Conservation (phyloP, 2,329 filamentous ascomycete species). For the Cordyceps fumosorosea region DNA sequence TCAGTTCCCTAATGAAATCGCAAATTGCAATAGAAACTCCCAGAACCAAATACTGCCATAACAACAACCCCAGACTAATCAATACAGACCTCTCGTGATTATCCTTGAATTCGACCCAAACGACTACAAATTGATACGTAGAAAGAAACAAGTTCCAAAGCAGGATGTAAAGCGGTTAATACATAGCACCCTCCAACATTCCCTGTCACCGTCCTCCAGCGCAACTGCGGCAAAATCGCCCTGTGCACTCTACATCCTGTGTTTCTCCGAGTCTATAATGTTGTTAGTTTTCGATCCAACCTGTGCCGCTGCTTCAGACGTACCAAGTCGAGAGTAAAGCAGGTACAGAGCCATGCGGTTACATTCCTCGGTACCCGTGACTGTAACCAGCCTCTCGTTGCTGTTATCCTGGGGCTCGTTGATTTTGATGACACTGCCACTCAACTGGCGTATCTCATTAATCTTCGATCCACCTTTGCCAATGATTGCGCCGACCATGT, state of each 20-base stretch:
- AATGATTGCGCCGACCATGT: slow-evolving; percentile 99
- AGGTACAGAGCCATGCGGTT: slow-evolving; percentile 99
- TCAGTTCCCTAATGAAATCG: background rate
- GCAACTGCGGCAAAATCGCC: background rate
- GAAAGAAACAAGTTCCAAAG: background rate
- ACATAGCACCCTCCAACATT: slow-evolving; percentile 3
- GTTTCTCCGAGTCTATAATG: slow-evolving; percentile 38
- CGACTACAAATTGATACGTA: slow-evolving; percentile 3
- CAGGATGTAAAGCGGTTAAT: background rate
- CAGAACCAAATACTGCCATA: slow-evolving; percentile 1
- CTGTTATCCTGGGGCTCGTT: slow-evolving; percentile 99
- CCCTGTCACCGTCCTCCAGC: background rate
- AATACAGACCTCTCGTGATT: slow-evolving; percentile 10
- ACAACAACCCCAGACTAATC: slow-evolving; percentile 6
- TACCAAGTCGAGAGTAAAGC: slow-evolving; percentile 95
- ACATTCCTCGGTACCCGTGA: slow-evolving; percentile 95
- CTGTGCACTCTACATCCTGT: slow-evolving; percentile 29
- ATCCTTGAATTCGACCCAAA: slow-evolving; percentile 8
- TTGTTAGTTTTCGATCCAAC: slow-evolving; percentile 12
- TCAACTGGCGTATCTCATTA: slow-evolving; percentile 96
- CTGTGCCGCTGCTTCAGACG: slow-evolving; percentile 27
- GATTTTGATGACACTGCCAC: slow-evolving; percentile 98
- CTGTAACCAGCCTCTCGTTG: slow-evolving; percentile 95
- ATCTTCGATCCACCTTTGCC: slow-evolving; percentile 98
- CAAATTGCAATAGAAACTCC: slow-evolving; percentile 3